phyloP scores from a whole-genome alignment of 2,329 filamentous ascomycete genomes.

The Botrytis porri region DNA sequence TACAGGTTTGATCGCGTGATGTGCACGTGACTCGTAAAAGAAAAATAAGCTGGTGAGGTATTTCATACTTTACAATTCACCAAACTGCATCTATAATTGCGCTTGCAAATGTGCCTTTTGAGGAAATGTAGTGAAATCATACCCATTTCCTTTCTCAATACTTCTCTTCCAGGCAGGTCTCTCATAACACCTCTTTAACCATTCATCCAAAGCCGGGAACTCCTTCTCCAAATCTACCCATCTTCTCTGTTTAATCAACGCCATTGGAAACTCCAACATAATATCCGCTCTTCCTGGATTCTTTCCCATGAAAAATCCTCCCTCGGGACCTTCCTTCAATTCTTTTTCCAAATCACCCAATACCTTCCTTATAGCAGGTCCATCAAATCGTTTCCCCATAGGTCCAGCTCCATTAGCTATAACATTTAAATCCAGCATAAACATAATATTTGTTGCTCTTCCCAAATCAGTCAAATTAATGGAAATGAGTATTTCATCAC shows the following conservation, averaged over 20 bases:
- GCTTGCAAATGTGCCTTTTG: neutral
- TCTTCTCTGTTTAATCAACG: slow-evolving; percentile 32
- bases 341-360: slow-evolving; percentile 28
- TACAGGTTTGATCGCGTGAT: neutral
- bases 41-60: neutral
- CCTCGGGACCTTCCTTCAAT: slow-evolving; percentile 26
- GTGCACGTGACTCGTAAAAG: neutral
- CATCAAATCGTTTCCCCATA: slow-evolving; percentile 19
- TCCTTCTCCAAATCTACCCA: slow-evolving; percentile 36
- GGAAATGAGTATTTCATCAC: slow-evolving; percentile 35
- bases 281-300: slow-evolving; percentile 38
- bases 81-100: neutral
- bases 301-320: slow-evolving; percentile 33
- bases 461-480: slow-evolving; percentile 29
- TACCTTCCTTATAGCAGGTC: slow-evolving; percentile 22
- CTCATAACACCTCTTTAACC: slow-evolving; percentile 35
- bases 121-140: slow-evolving; percentile 33
- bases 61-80: neutral
- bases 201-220: slow-evolving; percentile 37
- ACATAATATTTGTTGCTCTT: slow-evolving; percentile 22
- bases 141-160: slow-evolving; percentile 36
- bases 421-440: slow-evolving; percentile 30
- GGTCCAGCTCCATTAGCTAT: slow-evolving; percentile 20
- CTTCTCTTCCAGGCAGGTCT: slow-evolving; percentile 34
- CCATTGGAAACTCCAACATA: slow-evolving; percentile 36